phyloP scores from a whole-genome alignment of 306 rosid species.

The Senna siamea region DNA sequence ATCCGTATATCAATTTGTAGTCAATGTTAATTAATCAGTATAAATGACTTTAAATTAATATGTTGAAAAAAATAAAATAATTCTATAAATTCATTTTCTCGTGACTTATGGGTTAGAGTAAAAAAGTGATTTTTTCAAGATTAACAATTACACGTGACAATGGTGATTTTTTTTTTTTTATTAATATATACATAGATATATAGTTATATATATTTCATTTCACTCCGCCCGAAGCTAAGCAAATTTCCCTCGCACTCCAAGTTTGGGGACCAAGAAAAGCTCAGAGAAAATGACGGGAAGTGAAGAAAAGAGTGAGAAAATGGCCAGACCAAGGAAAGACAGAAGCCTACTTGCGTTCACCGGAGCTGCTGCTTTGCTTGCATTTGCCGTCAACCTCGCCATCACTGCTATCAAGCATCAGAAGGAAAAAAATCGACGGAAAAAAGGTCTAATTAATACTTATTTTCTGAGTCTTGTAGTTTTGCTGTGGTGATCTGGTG shows the following conservation, averaged over 20 bases:
- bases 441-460: conserved; percentile 61
- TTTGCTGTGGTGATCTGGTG: background rate
- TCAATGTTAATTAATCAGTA: too few species aligned
- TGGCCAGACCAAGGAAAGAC: conserved; percentile 53
- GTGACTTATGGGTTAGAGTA: too few species aligned
- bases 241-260: conserved; percentile 64
- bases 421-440: conserved; percentile 50
- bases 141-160: too few species aligned
- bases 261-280: conserved; percentile 43
- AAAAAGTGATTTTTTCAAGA: too few species aligned
- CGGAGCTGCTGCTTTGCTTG: conserved; percentile 83
- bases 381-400: conserved; percentile 70
- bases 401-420: conserved; percentile 61
- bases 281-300: conserved; percentile 63
- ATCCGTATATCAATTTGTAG: too few species aligned
- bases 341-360: conserved; percentile 56
- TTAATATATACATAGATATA: too few species aligned
- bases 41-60: too few species aligned
- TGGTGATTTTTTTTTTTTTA: too few species aligned
- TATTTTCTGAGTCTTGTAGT: background rate
- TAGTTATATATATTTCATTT: too few species aligned
- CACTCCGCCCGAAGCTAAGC: conserved; percentile 46
- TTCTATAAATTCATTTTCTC: too few species aligned
- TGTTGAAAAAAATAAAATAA: too few species aligned
- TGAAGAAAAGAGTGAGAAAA: conserved; percentile 55